phyloP scores from a whole-genome alignment of 1,284 basidiomycete genomes.

The Irpex lacteus region DNA sequence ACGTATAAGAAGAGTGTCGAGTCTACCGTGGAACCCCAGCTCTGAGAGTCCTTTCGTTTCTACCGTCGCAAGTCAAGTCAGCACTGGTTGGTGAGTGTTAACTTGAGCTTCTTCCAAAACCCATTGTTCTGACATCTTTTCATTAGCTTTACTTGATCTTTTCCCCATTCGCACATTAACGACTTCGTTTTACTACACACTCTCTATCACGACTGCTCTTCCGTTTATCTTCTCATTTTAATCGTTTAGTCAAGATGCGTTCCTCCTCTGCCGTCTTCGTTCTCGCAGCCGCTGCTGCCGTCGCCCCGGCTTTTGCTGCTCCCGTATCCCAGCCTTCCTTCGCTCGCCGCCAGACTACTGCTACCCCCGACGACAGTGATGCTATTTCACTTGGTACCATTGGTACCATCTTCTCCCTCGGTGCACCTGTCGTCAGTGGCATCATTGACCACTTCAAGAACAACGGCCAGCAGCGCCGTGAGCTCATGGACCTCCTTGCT shows the following conservation, averaged over 20 bases:
- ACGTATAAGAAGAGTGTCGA: background rate
- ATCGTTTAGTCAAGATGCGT: background rate
- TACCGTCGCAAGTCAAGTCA: constrained; percentile 9
- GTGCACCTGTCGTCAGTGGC: background rate
- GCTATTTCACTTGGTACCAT: background rate
- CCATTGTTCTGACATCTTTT: background rate
- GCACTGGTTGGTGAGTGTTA: constrained; percentile 8
- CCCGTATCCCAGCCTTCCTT: background rate
- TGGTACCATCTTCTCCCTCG: background rate
- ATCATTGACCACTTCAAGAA: background rate
- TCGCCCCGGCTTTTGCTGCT: background rate
- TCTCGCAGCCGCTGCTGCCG: background rate
- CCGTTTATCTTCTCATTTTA: background rate
- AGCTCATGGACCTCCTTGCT: background rate
- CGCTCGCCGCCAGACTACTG: background rate
- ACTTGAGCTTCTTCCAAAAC: background rate
- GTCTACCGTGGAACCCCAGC: constrained; percentile 1
- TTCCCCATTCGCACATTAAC: background rate
- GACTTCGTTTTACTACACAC: background rate
- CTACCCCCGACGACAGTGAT: background rate
- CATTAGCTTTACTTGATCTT: background rate
- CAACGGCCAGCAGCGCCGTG: background rate
- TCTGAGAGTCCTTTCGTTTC: constrained; percentile 10
- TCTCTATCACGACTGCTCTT: background rate
- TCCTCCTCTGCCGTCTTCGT: background rate